Evolutionary conservation across 2,329 filamentous ascomycete genomes (phyloP), one percentile per base, ranked within the genome.

Genomic region (Colletotrichum nymphaeae): DNA sequence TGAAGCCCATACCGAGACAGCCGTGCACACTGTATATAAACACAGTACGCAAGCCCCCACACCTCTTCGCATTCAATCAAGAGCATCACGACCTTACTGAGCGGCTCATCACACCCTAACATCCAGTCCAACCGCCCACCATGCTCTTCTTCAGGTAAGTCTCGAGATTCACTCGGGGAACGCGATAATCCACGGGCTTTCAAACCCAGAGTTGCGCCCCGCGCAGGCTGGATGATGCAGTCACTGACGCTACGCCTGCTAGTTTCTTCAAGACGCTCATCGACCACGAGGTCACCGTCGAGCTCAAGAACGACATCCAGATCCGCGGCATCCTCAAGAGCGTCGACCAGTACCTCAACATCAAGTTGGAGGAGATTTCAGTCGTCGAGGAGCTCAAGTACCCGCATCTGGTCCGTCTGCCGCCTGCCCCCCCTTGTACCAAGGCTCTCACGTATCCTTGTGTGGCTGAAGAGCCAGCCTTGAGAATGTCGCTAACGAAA

Each of bases 231-330:
- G 37, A 9, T 49, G 42, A 22, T 53, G 14, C 35, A 7, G 32
- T 16, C 26, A 60, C 67, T 73, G 37, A 73, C 67, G 60, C 28
- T 57, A 28, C 60, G 16, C 67, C 42, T 52, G 37, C 46, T n/a
- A 97, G 94, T 87, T 98, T 98, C 88, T 98, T 98, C 92, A 98
- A 98, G 85, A 98, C 96, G 67, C 93, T 98, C 80, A 97, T 98
- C 83, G 97, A 98, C 87, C 93, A 97, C 78, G 93, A 97, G 87
- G 95, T 99, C 80, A 98, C 95, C 59, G 95, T 99, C 82, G 97
- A 99, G 88, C 94, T 99, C 83, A 99, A 99, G 87, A 99, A 99
- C 84, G 97, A 99, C 86, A 97, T 99, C 78, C 95, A 95, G 82
- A 97, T 99, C 83, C 94, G 94, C 79, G 97, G 97, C 77, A 97